Evolutionary conservation across 768 basidiomycete species (phyloP), one percentile per base, ranked within the genome.

Genomic region (Holtermanniella nyarrowii): DNA sequence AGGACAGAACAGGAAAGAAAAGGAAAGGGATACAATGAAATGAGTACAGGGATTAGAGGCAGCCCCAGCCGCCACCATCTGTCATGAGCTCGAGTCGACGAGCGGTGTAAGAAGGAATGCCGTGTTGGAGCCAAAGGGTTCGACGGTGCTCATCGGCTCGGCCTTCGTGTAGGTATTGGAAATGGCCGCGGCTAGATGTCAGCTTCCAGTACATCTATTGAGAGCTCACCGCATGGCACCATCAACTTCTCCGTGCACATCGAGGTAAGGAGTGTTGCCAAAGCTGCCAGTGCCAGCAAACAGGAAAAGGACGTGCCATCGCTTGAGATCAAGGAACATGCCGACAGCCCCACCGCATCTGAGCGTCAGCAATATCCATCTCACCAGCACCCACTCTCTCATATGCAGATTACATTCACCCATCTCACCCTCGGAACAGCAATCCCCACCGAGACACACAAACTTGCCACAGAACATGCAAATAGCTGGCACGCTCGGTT

Each of bases 381-480:
- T 16, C 31, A 37, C n/a, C n/a, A 16, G 16, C 31, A 37, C 31
- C 16, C 31, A 37, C 31, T 37, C 31, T 78, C 89, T 78, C 46
- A 84, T 86, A 67, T 97, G 95, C 77, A 86, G 80, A 68, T 96
- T 99, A 69, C 91, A 96, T 65, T 99, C 93, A 24, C 93, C 95
- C 22, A 83, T 75, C 39, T 75, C 74, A 16, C 73, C 71, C 21
- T 82, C 80, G 24, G 77, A 75, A 68, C 95, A 99, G 64, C 95
- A 99, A 56, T 90, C 83, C 59, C 87, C 88, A 67, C 88, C 85
- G 75, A 91, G 79, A 65, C 95, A 97, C 10, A 85, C 81, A 13
- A 84, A 82, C 44, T 80, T 75, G 0, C 95, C 95, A 59, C 95
- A 99, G 46, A 90, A 76, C 55, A 96, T 70, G 69, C 95, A 99